Percentiles rank a stretch among this genome's conserved stretches.
phyloP scores from a whole-genome alignment of 164 flowering plant genomes.

The Kingdonia uniflora region DNA sequence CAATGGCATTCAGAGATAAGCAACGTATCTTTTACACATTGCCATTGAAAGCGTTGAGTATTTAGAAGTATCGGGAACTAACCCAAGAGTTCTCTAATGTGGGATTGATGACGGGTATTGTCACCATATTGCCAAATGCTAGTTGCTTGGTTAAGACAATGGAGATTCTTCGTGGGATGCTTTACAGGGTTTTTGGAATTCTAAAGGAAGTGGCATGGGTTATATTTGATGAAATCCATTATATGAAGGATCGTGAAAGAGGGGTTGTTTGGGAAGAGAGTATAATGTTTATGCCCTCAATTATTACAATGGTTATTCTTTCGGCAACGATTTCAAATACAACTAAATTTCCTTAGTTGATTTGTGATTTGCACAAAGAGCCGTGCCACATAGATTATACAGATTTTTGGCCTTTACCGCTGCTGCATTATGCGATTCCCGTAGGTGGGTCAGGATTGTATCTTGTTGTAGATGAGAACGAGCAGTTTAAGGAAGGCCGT shows the following conservation, averaged over 20 bases:
- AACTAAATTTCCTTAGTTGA: conserved; percentile 98
- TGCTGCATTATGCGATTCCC: conserved; percentile 96
- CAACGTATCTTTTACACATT: conserved; percentile 94
- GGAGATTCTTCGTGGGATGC: conserved; percentile 93
- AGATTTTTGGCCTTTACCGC: conserved; percentile 91
- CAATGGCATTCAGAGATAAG: conserved; percentile 78
- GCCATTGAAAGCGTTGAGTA: conserved; percentile 87
- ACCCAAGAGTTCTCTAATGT: too few species aligned
- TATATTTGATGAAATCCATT: too few species aligned
- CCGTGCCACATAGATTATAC: conserved; percentile 99
- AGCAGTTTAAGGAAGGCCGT: conserved; percentile 87
- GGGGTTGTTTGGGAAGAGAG: conserved; percentile 99
- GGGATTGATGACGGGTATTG: too few species aligned
- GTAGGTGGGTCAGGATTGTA: conserved; percentile 81
- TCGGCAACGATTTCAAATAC: conserved; percentile 99
- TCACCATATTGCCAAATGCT: conserved; percentile 85
- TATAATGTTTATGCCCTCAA: too few species aligned
- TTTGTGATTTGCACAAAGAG: conserved; percentile 85
- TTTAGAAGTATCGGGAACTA: conserved; percentile 91
- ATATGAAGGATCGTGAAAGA: too few species aligned
- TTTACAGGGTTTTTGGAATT: too few species aligned
- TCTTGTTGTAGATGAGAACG: conserved; percentile 93
- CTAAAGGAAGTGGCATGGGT: too few species aligned
- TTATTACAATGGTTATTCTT: too few species aligned
- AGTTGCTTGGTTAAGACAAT: conserved; percentile 96